Evolutionary conservation across 306 rosid genomes (phyloP), one percentile per base, ranked within the genome.

Genomic region (Crotalaria pallida): DNA sequence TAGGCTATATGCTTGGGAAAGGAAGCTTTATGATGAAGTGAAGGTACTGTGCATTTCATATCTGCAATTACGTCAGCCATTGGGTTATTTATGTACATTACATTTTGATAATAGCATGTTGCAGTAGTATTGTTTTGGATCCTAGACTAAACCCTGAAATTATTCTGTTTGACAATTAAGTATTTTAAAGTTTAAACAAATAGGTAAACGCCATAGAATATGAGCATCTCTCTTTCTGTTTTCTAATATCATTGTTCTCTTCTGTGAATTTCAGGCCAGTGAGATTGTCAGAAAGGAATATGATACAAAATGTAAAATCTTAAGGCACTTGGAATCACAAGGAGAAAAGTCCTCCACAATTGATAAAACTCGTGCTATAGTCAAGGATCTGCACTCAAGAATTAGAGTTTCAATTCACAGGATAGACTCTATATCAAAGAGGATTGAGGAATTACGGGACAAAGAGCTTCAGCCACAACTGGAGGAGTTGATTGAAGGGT

Each of bases 391-490:
- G 51, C 96, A 91, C 80, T 91, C 99, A 47, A 91, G 99, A 84
- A 87, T 91, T 58, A 71, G 83, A 77, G 96, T 94, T 62, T 87
- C 92, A 16, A 79, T 94, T 80, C 91, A 87, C 24, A 81, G 97
- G 78, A 91, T 94, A 77, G 87, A 89, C 73, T 84, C 99, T 73
- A 94, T 94, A 81, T 94, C 99, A 22, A 88, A 83, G 83, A 91
- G 94, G 79, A 89, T 94, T 50, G 97, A 89, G 76, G 92, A 94
- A 24, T 72, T 94, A 69, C 83, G 99, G 64, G 99, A 94, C 88
- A 87, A 43, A 77, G 99, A 94, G 81, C 99, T 94, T 75, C 96
- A 89, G 71, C 99, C 99, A 36, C 99, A 94, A 76, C 96, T 94
- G 9, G 96, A 88, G 72, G 99, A 94, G 86, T 82, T 94, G 82